Evolutionary conservation across 345 rosid species (phyloP).

Genomic region (Capsella bursapastoris): DNA sequence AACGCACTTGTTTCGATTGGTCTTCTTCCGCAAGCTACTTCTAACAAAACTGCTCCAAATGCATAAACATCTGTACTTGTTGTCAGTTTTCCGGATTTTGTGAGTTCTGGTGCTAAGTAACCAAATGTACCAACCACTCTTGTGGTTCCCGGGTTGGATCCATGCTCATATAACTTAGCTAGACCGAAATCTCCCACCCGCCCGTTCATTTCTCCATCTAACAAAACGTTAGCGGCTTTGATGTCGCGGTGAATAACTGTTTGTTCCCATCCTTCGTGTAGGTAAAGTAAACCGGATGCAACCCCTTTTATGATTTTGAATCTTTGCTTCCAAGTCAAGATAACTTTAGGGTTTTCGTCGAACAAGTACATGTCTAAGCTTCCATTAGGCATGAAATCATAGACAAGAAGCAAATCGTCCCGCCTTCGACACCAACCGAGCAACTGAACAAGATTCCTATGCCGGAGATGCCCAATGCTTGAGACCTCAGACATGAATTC

Average conservation of each 20-base stretch:
- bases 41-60: slow-evolving; percentile 83
- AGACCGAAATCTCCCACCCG: slow-evolving; percentile 90
- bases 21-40: slow-evolving; percentile 85
- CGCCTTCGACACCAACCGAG: slow-evolving; percentile 77
- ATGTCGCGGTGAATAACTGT: slow-evolving; percentile 89
- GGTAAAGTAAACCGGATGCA: slow-evolving; percentile 80
- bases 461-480: slow-evolving; percentile 85
- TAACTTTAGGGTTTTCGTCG: slow-evolving; percentile 54
- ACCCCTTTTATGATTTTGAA: slow-evolving; percentile 77
- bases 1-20: slow-evolving; percentile 77
- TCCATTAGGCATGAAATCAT: slow-evolving; percentile 89
- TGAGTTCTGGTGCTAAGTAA: slow-evolving; percentile 91
- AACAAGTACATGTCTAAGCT: slow-evolving; percentile 88
- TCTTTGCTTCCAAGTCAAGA: slow-evolving; percentile 81
- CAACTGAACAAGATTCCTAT: slow-evolving; percentile 84
- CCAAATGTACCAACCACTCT: slow-evolving; percentile 95
- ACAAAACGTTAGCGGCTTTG: slow-evolving; percentile 82
- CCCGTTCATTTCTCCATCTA: slow-evolving; percentile 78
- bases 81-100: slow-evolving; percentile 80
- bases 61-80: slow-evolving; percentile 85
- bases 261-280: slow-evolving; percentile 97
- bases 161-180: slow-evolving; percentile 83
- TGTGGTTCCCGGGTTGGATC: slow-evolving; percentile 70
- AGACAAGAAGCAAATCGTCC: slow-evolving; percentile 72
- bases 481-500: slow-evolving; percentile 88